phyloP scores from a whole-genome alignment of 2,329 filamentous ascomycete genomes.

The Pyricularia grisea region DNA sequence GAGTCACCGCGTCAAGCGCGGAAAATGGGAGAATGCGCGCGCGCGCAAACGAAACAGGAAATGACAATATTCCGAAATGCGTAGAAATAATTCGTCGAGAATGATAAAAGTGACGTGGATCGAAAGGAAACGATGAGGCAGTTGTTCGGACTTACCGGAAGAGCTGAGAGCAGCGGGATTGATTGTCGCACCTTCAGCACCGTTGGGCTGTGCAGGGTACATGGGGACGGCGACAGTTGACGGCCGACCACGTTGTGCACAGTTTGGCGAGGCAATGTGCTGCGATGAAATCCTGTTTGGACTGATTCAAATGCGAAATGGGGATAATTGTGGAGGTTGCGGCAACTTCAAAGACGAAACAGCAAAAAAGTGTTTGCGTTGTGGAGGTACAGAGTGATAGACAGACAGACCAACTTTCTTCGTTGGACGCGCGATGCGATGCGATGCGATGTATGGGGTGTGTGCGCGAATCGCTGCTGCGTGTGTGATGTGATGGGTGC shows the following conservation, averaged over 20 bases:
- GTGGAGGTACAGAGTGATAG: conserved; percentile 10
- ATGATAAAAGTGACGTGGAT: no score
- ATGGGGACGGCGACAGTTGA: conserved; percentile 32
- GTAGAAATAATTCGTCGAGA: no score
- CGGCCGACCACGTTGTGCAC: conserved; percentile 27
- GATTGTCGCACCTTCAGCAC: conserved; percentile 80
- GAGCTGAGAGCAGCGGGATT: conserved; percentile 81
- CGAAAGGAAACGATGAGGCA: conserved; percentile 10
- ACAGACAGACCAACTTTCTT: no score
- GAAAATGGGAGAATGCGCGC: no score
- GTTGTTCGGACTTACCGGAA: conserved; percentile 48
- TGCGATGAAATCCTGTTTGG: conserved; percentile 46
- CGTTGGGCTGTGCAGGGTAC: conserved; percentile 58
- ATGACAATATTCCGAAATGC: no score
- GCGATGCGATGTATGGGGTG: neutral
- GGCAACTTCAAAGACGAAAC: no score
- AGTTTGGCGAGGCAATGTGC: conserved; percentile 49
- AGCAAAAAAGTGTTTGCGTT: conserved; percentile 8
- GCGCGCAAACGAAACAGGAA: no score
- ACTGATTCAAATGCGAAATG: neutral
- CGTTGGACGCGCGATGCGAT: no score
- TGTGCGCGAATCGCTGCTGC: neutral
- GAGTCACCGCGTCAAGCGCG: no score
- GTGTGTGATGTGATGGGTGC: neutral
- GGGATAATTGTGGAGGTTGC: no score